Evolutionary conservation across 495 filamentous ascomycete genomes (phyloP).

Genomic region (Bryoglossum gracile): DNA sequence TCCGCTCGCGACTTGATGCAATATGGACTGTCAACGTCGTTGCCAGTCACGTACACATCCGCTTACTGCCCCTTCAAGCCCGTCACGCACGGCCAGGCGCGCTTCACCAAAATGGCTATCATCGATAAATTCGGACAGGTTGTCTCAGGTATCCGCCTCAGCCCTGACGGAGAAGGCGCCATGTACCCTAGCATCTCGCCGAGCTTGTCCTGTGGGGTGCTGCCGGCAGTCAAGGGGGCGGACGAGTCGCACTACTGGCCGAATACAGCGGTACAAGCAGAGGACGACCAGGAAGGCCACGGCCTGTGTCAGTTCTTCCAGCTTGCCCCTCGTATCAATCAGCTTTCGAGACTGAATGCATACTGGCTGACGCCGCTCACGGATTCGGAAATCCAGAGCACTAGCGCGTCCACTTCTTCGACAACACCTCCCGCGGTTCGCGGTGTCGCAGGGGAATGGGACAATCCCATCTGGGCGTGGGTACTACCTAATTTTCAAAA

Average conservation of each 20-base stretch:
- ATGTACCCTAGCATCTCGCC: constrained; percentile 12
- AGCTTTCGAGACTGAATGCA: constrained; percentile 37
- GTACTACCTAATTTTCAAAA: too few species aligned
- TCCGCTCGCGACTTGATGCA: neutral
- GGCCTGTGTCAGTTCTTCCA: constrained; percentile 35
- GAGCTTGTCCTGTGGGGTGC: constrained; percentile 28
- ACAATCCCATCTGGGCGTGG: constrained; percentile 48
- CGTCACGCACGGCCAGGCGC: constrained; percentile 40
- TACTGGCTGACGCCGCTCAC: too few species aligned
- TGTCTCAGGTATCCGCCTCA: constrained; percentile 20
- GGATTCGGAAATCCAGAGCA: constrained; percentile 24
- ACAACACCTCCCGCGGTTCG: neutral
- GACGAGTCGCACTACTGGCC: too few species aligned
- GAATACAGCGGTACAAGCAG: too few species aligned
- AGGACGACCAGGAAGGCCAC: too few species aligned
- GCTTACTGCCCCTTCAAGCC: constrained; percentile 32
- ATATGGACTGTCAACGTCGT: neutral
- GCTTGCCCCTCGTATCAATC: constrained; percentile 43
- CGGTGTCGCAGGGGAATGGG: constrained; percentile 30
- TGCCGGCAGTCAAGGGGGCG: too few species aligned
- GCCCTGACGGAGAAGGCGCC: neutral
- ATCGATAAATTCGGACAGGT: constrained; percentile 48
- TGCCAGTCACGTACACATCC: constrained; percentile 1
- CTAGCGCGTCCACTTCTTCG: neutral
- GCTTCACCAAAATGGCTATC: constrained; percentile 42